Conservation (phyloP, 371 early-diverging fungal genomes). For the Actinomucor elegans region DNA sequence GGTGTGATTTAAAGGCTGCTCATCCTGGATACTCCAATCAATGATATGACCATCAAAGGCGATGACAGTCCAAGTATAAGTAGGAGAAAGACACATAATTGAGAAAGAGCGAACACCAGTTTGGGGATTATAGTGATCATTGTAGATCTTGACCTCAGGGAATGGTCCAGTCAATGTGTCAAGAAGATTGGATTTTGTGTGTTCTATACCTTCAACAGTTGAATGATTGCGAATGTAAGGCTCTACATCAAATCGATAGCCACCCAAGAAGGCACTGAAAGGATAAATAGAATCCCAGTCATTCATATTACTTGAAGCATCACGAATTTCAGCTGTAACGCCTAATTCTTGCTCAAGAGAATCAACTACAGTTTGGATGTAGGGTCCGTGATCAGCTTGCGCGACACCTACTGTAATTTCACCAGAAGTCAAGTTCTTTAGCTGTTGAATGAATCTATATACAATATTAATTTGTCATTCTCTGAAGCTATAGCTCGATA, state of each 20-base stretch:
- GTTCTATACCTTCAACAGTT: background rate
- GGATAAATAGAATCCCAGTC: conserved; percentile 72
- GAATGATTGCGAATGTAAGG: conserved; percentile 44
- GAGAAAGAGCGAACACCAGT: conserved; percentile 56
- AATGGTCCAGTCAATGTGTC: conserved; percentile 38
- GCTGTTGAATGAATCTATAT: conserved; percentile 65
- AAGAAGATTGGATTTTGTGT: background rate
- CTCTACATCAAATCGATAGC: conserved; percentile 58
- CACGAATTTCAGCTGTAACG: conserved; percentile 35
- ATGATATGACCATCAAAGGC: conserved; percentile 63
- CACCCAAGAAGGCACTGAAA: conserved; percentile 67
- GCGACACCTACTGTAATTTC: conserved; percentile 59
- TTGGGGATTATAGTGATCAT: conserved; percentile 48
- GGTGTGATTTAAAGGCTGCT: conserved; percentile 33
- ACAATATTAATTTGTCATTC: no score
- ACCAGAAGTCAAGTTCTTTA: conserved; percentile 64
- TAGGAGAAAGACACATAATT: conserved; percentile 52
- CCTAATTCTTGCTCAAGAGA: conserved; percentile 43
- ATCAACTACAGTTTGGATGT: conserved; percentile 48
- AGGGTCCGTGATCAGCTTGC: conserved; percentile 65
- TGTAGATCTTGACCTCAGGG: conserved; percentile 44
- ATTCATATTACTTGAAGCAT: conserved; percentile 34
- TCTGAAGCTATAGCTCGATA: no score
- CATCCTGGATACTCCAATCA: conserved; percentile 62
- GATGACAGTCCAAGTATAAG: conserved; percentile 69